Evolutionary conservation across 208 protist genomes (phyloP), one percentile per base, ranked within the genome.

Genomic region (Leishmania braziliensis): DNA sequence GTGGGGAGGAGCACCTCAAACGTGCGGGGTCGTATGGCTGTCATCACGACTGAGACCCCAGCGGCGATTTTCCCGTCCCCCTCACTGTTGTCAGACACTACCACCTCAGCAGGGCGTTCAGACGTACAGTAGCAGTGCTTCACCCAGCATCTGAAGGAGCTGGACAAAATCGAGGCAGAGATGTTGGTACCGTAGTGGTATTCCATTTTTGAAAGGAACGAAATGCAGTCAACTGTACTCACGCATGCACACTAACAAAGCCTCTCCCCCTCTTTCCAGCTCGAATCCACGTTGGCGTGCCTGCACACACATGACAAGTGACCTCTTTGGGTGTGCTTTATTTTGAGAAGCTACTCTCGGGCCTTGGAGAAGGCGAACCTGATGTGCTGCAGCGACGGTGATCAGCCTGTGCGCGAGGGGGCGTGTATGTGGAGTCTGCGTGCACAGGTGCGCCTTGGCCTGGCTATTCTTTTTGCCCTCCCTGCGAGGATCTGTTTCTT

Each of bases 101-200:
- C 79, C 53, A 78, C 70, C 48, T 54, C 53, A 51, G 71, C 50
- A 56, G 23, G 82, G 53, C 10, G 43, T n/a, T 79, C 80, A 8
- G 75, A 29, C 0, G 75, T 63, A 68, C 73, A 80, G 54, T 77
- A 84, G 53, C 77, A 84, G 62, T 70, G 82, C 14, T 62, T 82
- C 68, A 62, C 60, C 62, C 54, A 63, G 65, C 80, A 77, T 53
- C 46, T 81, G 70, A 73, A 84, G 50, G 82, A 88, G 66, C 78
- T 84, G n/a, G 74, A 78, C 23, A 82, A 80, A 66, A 71, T 82
- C 65, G 77, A 90, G 70, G 77, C 53, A 36, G 79, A 84, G 12
- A 75, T 84, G 78, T 53, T 77, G 8, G 26, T 46, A 53, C 54
- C 75, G 77, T 58, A 23, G 20, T 43, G 36, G 46, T 43, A 12